Evolutionary conservation across 2,329 filamentous ascomycete species (phyloP).

Genomic region (Aspergillus flavus): DNA sequence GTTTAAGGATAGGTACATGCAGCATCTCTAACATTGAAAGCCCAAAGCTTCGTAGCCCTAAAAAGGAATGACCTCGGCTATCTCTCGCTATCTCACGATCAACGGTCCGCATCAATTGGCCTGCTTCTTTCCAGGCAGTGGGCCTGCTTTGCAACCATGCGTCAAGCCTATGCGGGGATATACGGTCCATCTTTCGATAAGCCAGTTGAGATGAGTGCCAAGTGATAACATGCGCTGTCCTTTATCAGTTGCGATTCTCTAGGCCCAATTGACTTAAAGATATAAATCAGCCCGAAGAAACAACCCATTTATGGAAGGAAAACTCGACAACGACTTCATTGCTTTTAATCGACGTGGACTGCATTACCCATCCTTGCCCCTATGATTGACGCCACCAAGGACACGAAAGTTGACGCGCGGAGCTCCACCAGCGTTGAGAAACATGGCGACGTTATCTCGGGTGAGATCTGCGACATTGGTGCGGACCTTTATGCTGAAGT

Average conservation of each 20-base stretch:
- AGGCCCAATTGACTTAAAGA: background rate
- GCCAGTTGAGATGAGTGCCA: conserved; percentile 7
- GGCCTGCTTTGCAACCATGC: background rate
- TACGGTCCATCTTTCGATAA: background rate
- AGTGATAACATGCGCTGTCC: conserved; percentile 5
- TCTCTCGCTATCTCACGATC: background rate
- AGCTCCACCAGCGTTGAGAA: conserved; percentile 21
- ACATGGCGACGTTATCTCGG: conserved; percentile 20
- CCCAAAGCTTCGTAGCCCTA: background rate
- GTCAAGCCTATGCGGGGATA: background rate
- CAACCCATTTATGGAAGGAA: background rate
- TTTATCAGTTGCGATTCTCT: conserved; percentile 3
- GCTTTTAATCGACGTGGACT: background rate
- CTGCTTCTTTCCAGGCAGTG: background rate
- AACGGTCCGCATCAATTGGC: background rate
- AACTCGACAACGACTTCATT: background rate
- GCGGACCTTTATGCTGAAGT: conserved; percentile 51
- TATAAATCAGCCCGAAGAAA: background rate
- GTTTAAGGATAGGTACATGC: background rate
- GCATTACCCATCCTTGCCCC: background rate
- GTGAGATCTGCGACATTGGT: conserved; percentile 43
- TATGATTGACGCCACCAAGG: conserved; percentile 19
- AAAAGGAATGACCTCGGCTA: background rate
- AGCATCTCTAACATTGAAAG: background rate
- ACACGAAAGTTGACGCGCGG: conserved; percentile 18